Base-by-base conservation (phyloP, 305 asterid genomes). In the Petunia hybrid region DNA sequence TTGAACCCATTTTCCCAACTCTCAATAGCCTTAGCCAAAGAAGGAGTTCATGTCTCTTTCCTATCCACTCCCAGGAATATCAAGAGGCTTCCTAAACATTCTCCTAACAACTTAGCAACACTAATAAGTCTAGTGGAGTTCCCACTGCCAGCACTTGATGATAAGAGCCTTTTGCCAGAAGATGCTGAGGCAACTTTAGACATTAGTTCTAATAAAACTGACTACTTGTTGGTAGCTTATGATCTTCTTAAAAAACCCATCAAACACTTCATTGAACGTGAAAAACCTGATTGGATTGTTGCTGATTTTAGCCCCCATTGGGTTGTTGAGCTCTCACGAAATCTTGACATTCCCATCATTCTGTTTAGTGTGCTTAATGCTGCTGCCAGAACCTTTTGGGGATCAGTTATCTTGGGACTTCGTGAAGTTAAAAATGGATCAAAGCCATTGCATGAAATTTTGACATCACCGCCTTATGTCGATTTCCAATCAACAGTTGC, bases 21-120 rank as follows among this genome's bases (percentile, higher is more conserved):
- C 48, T 65, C 84, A 2, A 70, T 82, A 5, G 82, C 88, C 75
- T 40, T 85, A 9, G 85, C 88, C 78, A 82, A 45, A 64, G 64
- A 57, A 38, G 82, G 82, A 12, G 71, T 80, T 8, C 84, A 82
- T 51, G 81, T 63, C 35, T 80, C 78, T 40, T 43, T 80, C 80
- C n/a, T 80, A 22, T 22, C 31, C 31, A 22, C 84, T 40, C 80
- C 80, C 10, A 81, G 57, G 39, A 81, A 73, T 76, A 81, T 81
- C 6, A 22, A 51, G 63, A n/a, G 31, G 31, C 31, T 22, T 22
- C 31, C 31, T 22, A 22, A 22, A 22, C 31, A n/a, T n/a, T n/a
- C 0, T 22, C 0, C 31, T 22, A 38, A 36, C 1, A 51, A 79
- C 45, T 12, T 83, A 41, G 12, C 78, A 46, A 4, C 68, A 8